Evolutionary conservation across 352 stramenopile genomes (phyloP).

Genomic region (Thraustochytrium sp.): DNA sequence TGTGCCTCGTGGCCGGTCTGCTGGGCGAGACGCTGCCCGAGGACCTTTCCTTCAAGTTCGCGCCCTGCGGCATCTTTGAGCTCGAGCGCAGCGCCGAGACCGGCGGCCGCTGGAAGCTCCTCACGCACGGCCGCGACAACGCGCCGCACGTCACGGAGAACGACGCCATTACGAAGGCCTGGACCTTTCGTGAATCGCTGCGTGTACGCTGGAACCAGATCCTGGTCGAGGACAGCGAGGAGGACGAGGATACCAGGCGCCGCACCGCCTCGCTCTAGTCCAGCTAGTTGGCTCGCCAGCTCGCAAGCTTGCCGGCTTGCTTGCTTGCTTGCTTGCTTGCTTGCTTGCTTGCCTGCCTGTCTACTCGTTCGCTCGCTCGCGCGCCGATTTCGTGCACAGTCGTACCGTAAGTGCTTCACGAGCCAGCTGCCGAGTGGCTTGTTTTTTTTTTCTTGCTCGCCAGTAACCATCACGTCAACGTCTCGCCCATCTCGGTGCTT

Average conservation of each 20-base stretch:
- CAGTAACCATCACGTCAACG: no score
- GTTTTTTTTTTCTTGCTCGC: no score
- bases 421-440: no score
- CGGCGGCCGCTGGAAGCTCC: conserved; percentile 35
- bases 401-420: no score
- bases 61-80: conserved; percentile 50
- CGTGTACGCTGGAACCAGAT: background rate
- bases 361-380: no score
- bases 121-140: conserved; percentile 29
- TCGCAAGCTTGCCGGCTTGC: no score
- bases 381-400: background rate
- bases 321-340: no score
- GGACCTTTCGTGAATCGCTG: conserved; percentile 40
- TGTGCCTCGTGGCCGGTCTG: conserved; percentile 49
- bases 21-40: conserved; percentile 43
- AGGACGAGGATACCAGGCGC: background rate
- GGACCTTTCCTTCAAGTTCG: conserved; percentile 48
- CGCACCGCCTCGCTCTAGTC: no score
- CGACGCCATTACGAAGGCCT: conserved; percentile 46
- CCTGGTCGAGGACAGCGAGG: background rate
- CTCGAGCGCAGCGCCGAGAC: conserved; percentile 37
- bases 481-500: no score
- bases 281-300: no score
- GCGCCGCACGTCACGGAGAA: conserved; percentile 49
- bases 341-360: no score